These are phyloP conservation scores for Quercus berberidifolia DNA, from an alignment of 306 rosid species.

Conservation along the genomic window DNA sequence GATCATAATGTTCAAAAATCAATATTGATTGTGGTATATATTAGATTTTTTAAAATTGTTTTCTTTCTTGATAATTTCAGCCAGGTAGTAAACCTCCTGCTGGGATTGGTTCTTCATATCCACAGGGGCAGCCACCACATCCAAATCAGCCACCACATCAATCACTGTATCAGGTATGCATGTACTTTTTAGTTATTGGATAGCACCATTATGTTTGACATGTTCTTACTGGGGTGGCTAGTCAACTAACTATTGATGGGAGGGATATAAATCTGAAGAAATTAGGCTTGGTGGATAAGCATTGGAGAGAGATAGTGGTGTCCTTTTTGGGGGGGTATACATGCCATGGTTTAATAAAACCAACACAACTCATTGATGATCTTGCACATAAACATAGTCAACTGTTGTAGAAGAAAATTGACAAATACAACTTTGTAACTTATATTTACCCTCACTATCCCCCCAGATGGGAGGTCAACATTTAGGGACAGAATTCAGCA, in stretches of 20 bases:
- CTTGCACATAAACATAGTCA: neutral
- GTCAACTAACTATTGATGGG: neutral
- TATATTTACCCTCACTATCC: neutral
- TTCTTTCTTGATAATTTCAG: slow-evolving; percentile 43
- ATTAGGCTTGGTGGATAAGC: too few species aligned
- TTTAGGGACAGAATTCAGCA: slow-evolving; percentile 61
- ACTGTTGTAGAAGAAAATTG: neutral
- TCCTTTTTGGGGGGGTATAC: neutral
- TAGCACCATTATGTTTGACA: neutral
- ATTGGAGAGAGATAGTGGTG: too few species aligned
- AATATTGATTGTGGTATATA: slow-evolving; percentile 1
- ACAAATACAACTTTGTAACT: neutral
- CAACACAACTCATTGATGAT: neutral
- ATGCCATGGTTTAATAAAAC: neutral
- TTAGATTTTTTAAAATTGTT: slow-evolving; percentile 2
- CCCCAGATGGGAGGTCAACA: slow-evolving; percentile 61
- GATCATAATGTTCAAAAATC: slow-evolving; percentile 20
- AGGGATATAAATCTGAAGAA: neutral
- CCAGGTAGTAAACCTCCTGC: slow-evolving; percentile 65
- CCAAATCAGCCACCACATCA: slow-evolving; percentile 71
- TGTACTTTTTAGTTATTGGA: neutral
- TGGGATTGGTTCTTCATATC: slow-evolving; percentile 58
- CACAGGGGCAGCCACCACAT: slow-evolving; percentile 60
- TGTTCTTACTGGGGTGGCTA: slow-evolving; percentile 1
- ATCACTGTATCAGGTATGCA: slow-evolving; percentile 67